Evolutionary conservation across 441 rosid genomes (phyloP).

Genomic region (Populus hybrid): DNA sequence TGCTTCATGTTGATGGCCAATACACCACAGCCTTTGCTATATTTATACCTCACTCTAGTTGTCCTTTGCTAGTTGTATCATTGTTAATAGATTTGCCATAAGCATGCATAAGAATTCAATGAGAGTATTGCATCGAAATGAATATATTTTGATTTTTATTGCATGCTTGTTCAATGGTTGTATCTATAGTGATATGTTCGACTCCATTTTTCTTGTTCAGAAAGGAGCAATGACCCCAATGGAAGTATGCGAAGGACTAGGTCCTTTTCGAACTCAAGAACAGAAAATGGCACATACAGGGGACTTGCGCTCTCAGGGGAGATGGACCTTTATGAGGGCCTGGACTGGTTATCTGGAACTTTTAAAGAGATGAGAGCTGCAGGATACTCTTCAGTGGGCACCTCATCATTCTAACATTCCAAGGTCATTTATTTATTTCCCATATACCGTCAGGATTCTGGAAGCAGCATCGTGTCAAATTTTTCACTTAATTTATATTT

Average conservation of each 20-base stretch:
- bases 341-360: conserved; percentile 86
- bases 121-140: not conserved
- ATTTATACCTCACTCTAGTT: not conserved
- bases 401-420: conserved; percentile 56
- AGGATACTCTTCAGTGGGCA: conserved; percentile 80
- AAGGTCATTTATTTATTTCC: conserved; percentile 25
- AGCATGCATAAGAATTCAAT: not conserved
- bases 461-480: not conserved
- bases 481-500: not conserved
- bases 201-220: conserved; percentile 33
- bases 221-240: conserved; percentile 94
- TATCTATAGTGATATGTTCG: not conserved
- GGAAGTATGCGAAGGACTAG: conserved; percentile 94
- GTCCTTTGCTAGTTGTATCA: not conserved
- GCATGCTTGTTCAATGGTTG: not conserved
- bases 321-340: conserved; percentile 97
- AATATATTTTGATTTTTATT: not conserved
- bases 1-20: not conserved
- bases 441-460: not conserved
- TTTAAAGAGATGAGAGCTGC: conserved; percentile 89
- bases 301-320: conserved; percentile 91
- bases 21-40: not conserved
- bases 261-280: conserved; percentile 85
- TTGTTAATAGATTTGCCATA: not conserved
- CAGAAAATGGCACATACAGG: conserved; percentile 99